These are phyloP conservation scores for Diutina siamensis DNA, from an alignment of 1,139 yeast genomes.

Conservation along the genomic window DNA sequence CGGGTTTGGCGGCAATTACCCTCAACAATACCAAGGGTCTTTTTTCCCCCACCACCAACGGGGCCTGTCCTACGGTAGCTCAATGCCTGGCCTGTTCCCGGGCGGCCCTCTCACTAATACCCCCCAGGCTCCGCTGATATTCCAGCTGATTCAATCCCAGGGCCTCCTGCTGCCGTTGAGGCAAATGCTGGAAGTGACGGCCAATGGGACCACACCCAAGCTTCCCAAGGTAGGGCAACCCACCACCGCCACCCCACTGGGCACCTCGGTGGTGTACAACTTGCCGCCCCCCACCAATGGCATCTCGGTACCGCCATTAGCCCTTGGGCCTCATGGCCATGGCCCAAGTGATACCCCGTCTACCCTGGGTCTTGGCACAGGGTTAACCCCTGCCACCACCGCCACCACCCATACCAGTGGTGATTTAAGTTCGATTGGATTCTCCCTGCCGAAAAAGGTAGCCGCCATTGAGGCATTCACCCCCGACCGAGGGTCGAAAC, in stretches of 20 bases:
- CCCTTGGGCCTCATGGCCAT: too few species aligned
- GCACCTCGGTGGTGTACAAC: slow-evolving; percentile 14
- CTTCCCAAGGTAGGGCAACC: slow-evolving; percentile 21
- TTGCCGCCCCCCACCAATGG: slow-evolving; percentile 17
- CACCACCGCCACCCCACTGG: neutral
- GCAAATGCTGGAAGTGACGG: neutral
- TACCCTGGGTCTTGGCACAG: neutral
- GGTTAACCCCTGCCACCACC: too few species aligned
- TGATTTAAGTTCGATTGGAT: slow-evolving; percentile 24
- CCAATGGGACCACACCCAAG: slow-evolving; percentile 21
- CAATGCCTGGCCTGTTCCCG: slow-evolving; percentile 4
- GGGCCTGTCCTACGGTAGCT: neutral
- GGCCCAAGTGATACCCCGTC: neutral
- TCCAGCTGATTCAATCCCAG: neutral
- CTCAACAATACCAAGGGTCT: neutral
- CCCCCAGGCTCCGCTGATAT: slow-evolving; percentile 2
- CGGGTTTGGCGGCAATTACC: neutral
- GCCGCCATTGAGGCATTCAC: slow-evolving; percentile 71
- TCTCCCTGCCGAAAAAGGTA: slow-evolving; percentile 43
- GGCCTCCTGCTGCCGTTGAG: slow-evolving; percentile 3
- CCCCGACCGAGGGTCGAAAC: slow-evolving; percentile 60
- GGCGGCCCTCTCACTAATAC: slow-evolving; percentile 1
- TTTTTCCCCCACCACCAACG: slow-evolving; percentile 5
- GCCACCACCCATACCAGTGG: slow-evolving; percentile 16
- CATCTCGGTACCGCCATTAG: neutral